These are phyloP conservation scores for Gelatoporia subvermispora DNA, from an alignment of 768 basidiomycete species.

Conservation along the genomic window DNA sequence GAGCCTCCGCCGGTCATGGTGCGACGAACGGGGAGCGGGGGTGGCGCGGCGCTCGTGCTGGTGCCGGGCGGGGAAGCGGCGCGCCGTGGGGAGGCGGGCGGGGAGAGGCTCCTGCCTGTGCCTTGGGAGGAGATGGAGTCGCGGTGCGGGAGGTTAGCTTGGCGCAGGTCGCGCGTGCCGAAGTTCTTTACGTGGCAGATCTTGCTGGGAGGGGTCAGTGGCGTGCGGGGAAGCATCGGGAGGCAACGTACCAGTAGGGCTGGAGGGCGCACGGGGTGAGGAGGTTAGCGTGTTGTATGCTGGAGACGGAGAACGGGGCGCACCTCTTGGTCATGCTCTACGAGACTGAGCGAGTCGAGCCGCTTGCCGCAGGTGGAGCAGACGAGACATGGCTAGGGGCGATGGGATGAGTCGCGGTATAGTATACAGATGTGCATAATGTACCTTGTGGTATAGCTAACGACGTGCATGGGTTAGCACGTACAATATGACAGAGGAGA, in stretches of 20 bases:
- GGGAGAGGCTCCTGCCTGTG: constrained; percentile 27
- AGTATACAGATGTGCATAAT: neutral
- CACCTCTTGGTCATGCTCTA: constrained; percentile 84
- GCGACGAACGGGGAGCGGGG: constrained; percentile 16
- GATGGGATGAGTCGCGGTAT: neutral
- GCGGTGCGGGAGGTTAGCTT: constrained; percentile 60
- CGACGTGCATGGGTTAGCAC: constrained; percentile 3
- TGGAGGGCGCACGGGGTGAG: constrained; percentile 10
- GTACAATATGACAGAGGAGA: constrained; percentile 2
- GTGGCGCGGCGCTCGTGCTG: constrained; percentile 1
- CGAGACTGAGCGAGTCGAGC: constrained; percentile 67
- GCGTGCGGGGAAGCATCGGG: neutral
- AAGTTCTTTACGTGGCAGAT: constrained; percentile 76
- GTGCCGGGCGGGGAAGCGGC: constrained; percentile 15
- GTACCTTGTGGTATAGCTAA: constrained; percentile 78
- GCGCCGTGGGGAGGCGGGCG: constrained; percentile 20
- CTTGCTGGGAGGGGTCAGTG: constrained; percentile 48
- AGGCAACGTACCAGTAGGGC: constrained; percentile 40
- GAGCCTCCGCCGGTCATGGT: constrained; percentile 23
- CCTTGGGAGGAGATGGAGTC: constrained; percentile 27
- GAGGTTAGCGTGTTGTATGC: neutral
- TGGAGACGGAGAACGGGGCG: constrained; percentile 23
- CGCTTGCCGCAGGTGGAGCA: constrained; percentile 75
- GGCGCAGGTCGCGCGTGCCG: constrained; percentile 68
- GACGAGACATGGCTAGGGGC: constrained; percentile 66